Base-by-base conservation (phyloP, 371 early-diverging fungal genomes). In the Apophysomyces elegans region DNA sequence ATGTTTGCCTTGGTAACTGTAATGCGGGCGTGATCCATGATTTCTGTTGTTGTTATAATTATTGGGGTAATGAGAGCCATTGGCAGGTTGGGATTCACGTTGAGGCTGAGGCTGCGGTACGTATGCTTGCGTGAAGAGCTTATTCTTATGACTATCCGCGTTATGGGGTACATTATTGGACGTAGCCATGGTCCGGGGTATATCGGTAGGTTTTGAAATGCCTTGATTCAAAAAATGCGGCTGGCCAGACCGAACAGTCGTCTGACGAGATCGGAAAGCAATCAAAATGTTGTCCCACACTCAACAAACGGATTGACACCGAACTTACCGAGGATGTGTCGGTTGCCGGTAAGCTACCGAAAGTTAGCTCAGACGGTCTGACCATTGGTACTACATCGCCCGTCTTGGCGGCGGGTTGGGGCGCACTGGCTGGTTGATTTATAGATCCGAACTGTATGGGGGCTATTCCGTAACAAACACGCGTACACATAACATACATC, bases 401-500 rank as follows among this genome's bases (percentile, higher is more conserved):
- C 32, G 63, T 66, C 56, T 54, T 65, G 21, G 58, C 63, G 26
- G 68, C 58, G 12, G 72, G 44, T 43, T 71, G 50, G 11, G 71
- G 36, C 9, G 69, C 61, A 60, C 70, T 75, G 21, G 9, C 11
- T 16, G 74, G 36, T 54, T 80, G 77, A 65, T 80, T 81, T 65
- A 87, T 75, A 16, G 87, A 85, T 65, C 87, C 87, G 76, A 87
- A 87, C 45, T 81, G 83, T 69, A 87, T 83, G 26, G 83, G 73
- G 47, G 74, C 70, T 75, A 63, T 32, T 4, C 9, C n/a, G 39
- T 43, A 58, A 7, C 50, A 45, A 7, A 45, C 12, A 13, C 16
- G 13, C n/a, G 6, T 6, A 13, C 45, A 72, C 32, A 14, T 21
- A 50, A 13, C 41, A 35, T n/a, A 18, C 16, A 9, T 54, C 66